Evolutionary conservation across 768 basidiomycete genomes (phyloP).

Genomic region (Mycena chlorophos): DNA sequence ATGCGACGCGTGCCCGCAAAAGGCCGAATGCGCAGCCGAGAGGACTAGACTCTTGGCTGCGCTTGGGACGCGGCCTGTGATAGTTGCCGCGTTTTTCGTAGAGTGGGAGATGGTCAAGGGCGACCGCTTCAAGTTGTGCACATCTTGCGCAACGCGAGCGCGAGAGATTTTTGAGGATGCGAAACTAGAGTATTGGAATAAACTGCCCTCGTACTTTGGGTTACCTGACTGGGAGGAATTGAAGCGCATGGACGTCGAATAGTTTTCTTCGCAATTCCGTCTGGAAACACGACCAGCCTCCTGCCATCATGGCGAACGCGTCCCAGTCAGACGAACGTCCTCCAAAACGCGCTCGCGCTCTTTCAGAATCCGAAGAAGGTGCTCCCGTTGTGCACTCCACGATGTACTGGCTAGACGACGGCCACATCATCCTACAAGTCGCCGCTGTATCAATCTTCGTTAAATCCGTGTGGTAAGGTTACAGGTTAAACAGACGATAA

Average conservation of each 20-base stretch:
- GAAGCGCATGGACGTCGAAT: not conserved
- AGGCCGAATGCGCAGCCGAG: no score
- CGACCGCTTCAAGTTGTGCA: not conserved
- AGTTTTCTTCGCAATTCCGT: not conserved
- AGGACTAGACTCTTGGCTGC: no score
- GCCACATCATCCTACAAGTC: slow-evolving; percentile 13
- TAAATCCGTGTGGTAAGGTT: no score
- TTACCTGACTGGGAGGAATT: not conserved
- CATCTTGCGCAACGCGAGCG: not conserved
- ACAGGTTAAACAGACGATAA: no score
- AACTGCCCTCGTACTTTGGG: not conserved
- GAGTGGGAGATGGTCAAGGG: not conserved
- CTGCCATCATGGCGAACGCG: not conserved
- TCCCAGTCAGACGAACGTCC: not conserved
- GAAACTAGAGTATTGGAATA: not conserved
- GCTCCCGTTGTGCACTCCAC: no score
- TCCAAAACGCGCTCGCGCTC: not conserved
- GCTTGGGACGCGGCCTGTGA: not conserved
- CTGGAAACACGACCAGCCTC: not conserved
- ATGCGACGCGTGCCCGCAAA: not conserved
- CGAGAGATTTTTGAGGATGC: not conserved
- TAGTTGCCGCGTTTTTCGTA: not conserved
- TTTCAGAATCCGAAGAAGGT: no score
- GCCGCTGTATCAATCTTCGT: no score
- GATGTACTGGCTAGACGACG: slow-evolving; percentile 4